phyloP scores from a whole-genome alignment of 2,329 filamentous ascomycete genomes.

The Colletotrichum musae region DNA sequence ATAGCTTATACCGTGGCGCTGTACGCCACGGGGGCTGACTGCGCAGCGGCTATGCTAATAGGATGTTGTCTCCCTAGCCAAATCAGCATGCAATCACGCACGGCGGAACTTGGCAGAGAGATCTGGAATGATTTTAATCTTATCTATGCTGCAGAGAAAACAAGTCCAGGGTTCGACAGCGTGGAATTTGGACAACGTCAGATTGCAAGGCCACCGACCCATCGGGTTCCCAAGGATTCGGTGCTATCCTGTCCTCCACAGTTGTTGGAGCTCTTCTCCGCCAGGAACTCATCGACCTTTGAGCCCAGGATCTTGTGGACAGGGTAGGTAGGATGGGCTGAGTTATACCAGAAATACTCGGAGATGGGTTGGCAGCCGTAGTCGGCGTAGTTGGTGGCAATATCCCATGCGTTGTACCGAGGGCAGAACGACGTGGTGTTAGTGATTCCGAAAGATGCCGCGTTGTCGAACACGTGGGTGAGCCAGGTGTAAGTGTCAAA shows the following conservation, averaged over 20 bases:
- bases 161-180: no score
- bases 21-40: no score
- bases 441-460: slow-evolving; percentile 46
- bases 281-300: slow-evolving; percentile 25
- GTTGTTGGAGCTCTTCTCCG: background rate
- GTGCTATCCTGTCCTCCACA: background rate
- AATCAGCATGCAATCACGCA: no score
- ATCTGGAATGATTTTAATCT: no score
- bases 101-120: no score
- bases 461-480: slow-evolving; percentile 48
- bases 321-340: slow-evolving; percentile 44
- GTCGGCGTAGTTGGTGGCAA: slow-evolving; percentile 42
- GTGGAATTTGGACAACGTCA: no score
- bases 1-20: no score
- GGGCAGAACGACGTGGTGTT: slow-evolving; percentile 48
- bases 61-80: no score
- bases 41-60: no score
- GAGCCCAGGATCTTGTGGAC: background rate
- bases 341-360: slow-evolving; percentile 52
- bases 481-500: slow-evolving; percentile 52
- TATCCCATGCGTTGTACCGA: slow-evolving; percentile 45
- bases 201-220: background rate
- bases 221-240: background rate
- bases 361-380: slow-evolving; percentile 49
- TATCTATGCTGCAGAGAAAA: no score